Conservation (phyloP, 352 stramenopile species). For the Phytophthora litchii region DNA sequence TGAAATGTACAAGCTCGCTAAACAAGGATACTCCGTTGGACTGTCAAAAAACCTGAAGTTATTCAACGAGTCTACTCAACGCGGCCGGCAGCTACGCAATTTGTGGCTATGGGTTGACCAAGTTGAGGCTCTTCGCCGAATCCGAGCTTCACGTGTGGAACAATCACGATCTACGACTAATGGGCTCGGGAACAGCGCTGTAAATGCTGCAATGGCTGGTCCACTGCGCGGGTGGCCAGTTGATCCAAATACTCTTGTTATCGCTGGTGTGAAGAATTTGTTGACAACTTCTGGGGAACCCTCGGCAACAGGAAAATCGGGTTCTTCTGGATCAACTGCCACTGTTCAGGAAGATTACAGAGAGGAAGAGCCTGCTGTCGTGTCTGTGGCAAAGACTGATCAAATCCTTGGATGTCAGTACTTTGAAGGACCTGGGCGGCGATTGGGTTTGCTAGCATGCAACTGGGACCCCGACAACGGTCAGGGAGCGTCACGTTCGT, state of each 20-base stretch:
- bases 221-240: constrained; percentile 76
- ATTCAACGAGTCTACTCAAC: constrained; percentile 48
- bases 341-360: constrained; percentile 26
- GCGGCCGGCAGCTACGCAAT: constrained; percentile 57
- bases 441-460: constrained; percentile 74
- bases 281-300: constrained; percentile 39
- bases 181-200: constrained; percentile 29
- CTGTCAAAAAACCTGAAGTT: constrained; percentile 80
- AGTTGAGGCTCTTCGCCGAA: constrained; percentile 73
- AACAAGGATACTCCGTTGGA: constrained; percentile 78
- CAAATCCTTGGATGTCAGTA: constrained; percentile 69
- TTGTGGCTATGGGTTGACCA: constrained; percentile 89
- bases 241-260: constrained; percentile 63
- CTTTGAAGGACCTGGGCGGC: constrained; percentile 75
- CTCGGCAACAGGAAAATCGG: constrained; percentile 12
- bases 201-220: constrained; percentile 40
- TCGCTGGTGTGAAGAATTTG: constrained; percentile 72
- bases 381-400: constrained; percentile 65
- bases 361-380: constrained; percentile 33
- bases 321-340: constrained; percentile 8
- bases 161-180: constrained; percentile 39
- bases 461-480: constrained; percentile 85
- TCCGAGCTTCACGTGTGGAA: constrained; percentile 59
- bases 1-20: constrained; percentile 79
- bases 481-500: constrained; percentile 26